Conservation (phyloP, 163 green algal species). For the Trebouxiophyceae sp. region DNA sequence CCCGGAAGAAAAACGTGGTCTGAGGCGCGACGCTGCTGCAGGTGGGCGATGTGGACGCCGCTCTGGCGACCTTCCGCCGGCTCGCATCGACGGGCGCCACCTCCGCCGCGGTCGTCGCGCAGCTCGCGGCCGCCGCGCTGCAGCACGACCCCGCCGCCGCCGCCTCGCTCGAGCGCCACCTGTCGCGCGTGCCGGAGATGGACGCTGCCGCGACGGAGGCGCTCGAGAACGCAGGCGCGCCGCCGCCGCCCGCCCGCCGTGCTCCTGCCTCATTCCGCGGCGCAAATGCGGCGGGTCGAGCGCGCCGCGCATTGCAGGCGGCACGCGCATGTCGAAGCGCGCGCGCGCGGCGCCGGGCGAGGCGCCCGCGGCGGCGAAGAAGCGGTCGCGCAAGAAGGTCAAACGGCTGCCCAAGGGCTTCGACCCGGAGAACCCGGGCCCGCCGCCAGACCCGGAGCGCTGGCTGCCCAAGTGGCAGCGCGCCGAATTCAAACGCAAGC, state of each 20-base stretch:
- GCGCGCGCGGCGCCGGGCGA: background rate
- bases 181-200: constrained; percentile 14
- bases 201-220: constrained; percentile 19
- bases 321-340: too few relatives aligned
- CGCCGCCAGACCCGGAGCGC: constrained; percentile 85
- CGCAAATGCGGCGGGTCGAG: too few relatives aligned
- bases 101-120: constrained; percentile 9
- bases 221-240: constrained; percentile 25
- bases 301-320: too few relatives aligned
- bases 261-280: too few relatives aligned
- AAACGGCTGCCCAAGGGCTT: constrained; percentile 72
- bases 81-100: background rate
- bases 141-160: constrained; percentile 12
- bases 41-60: constrained; percentile 3
- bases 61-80: constrained; percentile 9
- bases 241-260: background rate
- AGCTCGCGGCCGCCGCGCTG: constrained; percentile 11
- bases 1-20: background rate
- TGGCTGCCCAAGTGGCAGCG: constrained; percentile 97
- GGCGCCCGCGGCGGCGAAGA: constrained; percentile 9
- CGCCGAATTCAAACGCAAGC: constrained; percentile 73
- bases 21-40: too few relatives aligned
- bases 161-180: constrained; percentile 7
- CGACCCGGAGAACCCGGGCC: constrained; percentile 79
- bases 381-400: constrained; percentile 74